Evolutionary conservation across 75 land plant species (phyloP), one percentile per base, ranked within the genome.

Genomic region (Selaginella tamariscina): DNA sequence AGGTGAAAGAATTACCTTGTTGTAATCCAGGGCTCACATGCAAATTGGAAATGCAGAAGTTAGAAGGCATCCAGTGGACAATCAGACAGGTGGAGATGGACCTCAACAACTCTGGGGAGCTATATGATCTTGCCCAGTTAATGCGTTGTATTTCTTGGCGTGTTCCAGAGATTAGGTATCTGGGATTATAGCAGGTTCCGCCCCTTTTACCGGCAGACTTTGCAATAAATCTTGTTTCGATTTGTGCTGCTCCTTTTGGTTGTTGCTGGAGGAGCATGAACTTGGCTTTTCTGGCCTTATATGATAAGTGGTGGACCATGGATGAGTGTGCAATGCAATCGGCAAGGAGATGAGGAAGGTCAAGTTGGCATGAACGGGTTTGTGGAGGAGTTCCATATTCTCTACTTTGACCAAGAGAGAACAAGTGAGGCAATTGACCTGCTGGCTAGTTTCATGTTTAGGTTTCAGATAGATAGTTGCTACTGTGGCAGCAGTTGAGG

Each of bases 71-170:
- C 79, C 88, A 89, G 66, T 93, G 98, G 98, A 93, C 98, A 1
- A 93, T 93, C 60, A 84, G 80, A 68, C 88, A 93, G 78, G 98
- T 93, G 27, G 96, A 93, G 66, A 93, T 86, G 98, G 98, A 93
- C 75, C 73, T 93, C 27, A 86, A 85, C 32, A 83, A 80, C 26
- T 74, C 84, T 57, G 77, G 81, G 20, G 97, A 88, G 68, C 86
- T 5, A 5, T 39, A 39, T 39, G 49, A 15, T 39, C 11, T 5
- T 39, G 49, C 49, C 49, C n/a, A n/a, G n/a, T n/a, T n/a, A n/a
- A 39, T 39, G 49, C 49, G 49, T 39, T 5, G 49, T 5, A 39
- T 15, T 39, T 15, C 11, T 15, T 39, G 49, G 49, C 15, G 49
- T 39, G 15, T 5, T 39, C 49, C 11, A 39, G 49, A 5, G 49